A percentile compares a stretch with the other conserved stretches of the same genome.
Conservation (phyloP, 306 rosid species). For the Cyamopsis tetragonoloba region DNA sequence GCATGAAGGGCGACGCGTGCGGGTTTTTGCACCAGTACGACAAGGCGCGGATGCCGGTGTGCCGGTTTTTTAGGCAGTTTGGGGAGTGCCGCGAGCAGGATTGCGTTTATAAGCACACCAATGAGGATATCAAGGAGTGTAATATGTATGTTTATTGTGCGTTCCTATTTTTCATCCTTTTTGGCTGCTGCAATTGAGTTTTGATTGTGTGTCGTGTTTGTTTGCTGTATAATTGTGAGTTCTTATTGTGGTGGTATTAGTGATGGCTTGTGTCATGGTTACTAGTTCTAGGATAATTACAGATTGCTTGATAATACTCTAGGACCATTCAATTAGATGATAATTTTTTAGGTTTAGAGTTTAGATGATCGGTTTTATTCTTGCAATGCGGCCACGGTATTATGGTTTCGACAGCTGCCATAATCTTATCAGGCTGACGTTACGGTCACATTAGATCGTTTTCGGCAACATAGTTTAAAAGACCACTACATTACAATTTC, state of each 20-base stretch:
- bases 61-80: slow-evolving; percentile 79
- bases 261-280: background rate
- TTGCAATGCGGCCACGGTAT: no score
- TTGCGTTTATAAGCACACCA: slow-evolving; percentile 94
- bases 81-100: slow-evolving; percentile 99
- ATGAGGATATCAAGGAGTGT: slow-evolving; percentile 97
- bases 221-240: slow-evolving; percentile 3
- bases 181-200: background rate
- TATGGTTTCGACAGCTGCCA: no score
- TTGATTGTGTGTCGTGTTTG: background rate
- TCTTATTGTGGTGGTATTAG: no score
- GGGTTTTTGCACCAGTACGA: slow-evolving; percentile 97
- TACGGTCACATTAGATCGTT: no score
- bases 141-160: slow-evolving; percentile 62
- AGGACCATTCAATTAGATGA: background rate
- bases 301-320: background rate
- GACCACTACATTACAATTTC: no score
- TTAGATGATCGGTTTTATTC: no score
- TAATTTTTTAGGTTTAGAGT: background rate
- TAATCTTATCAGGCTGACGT: no score
- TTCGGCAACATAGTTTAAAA: no score
- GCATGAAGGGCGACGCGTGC: slow-evolving; percentile 99
- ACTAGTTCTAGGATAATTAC: background rate
- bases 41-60: slow-evolving; percentile 95
- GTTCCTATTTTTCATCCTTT: background rate